phyloP scores from a whole-genome alignment of 805 yeast species.

The Maudiozyma turicensis region DNA sequence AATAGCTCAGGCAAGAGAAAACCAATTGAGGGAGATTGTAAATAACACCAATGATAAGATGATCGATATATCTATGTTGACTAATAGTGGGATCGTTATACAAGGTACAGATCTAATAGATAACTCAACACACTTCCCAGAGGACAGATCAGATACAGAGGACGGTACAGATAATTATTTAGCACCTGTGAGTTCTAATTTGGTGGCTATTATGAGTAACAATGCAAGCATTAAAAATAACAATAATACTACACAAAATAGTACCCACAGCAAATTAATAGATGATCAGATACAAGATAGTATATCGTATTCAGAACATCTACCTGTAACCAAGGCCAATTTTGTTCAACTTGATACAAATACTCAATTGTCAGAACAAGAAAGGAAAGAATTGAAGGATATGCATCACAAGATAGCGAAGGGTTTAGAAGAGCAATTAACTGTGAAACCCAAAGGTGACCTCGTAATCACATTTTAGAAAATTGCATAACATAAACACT shows the following conservation, averaged over 20 bases:
- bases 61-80: constrained; percentile 30
- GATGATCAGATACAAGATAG: constrained; percentile 1
- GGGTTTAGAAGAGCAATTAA: constrained; percentile 12
- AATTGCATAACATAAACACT: background rate
- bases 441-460: constrained; percentile 9
- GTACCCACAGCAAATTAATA: background rate
- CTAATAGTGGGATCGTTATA: constrained; percentile 27
- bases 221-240: constrained; percentile 1
- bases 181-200: background rate
- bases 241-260: background rate
- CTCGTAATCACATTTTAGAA: constrained; percentile 13
- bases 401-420: constrained; percentile 10
- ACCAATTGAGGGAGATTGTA: constrained; percentile 25
- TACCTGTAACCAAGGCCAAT: constrained; percentile 10
- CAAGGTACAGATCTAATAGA: constrained; percentile 19
- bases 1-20: constrained; percentile 18
- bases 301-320: constrained; percentile 13
- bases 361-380: constrained; percentile 6
- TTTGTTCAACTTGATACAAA: constrained; percentile 9
- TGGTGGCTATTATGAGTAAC: constrained; percentile 3
- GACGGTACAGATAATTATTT: background rate
- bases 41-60: constrained; percentile 26
- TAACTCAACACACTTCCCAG: constrained; percentile 29
- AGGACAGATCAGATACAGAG: constrained; percentile 29
- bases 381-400: constrained; percentile 4